A percentile compares a stretch with the other conserved stretches of the same genome.
These are phyloP conservation scores for Dovyalis caffra DNA, from an alignment of 345 rosid genomes.

Conservation along the genomic window DNA sequence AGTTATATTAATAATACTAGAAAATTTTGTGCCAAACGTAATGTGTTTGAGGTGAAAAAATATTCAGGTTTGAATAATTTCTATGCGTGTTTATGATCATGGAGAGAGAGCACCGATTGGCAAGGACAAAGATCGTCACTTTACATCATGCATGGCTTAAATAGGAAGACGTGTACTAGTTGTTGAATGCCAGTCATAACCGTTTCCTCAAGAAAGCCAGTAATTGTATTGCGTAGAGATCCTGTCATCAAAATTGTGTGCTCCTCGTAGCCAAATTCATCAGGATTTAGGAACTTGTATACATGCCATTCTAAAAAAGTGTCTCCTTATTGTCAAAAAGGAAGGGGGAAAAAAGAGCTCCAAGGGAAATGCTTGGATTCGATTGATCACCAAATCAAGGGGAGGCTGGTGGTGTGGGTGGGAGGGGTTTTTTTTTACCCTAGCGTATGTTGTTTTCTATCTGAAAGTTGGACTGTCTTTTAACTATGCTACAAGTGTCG, in stretches of 20 bases:
- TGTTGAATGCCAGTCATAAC: neutral
- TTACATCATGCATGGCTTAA: neutral
- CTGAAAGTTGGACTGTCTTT: neutral
- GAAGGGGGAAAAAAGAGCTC: no score
- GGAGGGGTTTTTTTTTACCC: no score
- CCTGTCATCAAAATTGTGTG: no score
- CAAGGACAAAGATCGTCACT: neutral
- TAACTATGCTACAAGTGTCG: neutral
- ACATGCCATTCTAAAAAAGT: no score
- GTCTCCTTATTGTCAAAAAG: no score
- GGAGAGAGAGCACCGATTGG: neutral
- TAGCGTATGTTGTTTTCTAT: neutral
- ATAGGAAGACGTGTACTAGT: neutral
- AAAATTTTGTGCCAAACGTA: neutral
- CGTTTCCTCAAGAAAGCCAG: no score
- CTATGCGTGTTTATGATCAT: neutral
- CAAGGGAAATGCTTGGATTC: no score
- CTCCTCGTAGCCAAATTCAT: no score
- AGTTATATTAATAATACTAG: neutral
- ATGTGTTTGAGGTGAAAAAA: neutral
- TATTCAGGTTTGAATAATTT: neutral
- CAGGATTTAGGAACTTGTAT: no score
- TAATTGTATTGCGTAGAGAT: no score
- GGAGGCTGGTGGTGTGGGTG: no score
- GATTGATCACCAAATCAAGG: no score